These are phyloP conservation scores for Trypanosoma avium DNA, from an alignment of 208 protist genomes.

Conservation along the genomic window DNA sequence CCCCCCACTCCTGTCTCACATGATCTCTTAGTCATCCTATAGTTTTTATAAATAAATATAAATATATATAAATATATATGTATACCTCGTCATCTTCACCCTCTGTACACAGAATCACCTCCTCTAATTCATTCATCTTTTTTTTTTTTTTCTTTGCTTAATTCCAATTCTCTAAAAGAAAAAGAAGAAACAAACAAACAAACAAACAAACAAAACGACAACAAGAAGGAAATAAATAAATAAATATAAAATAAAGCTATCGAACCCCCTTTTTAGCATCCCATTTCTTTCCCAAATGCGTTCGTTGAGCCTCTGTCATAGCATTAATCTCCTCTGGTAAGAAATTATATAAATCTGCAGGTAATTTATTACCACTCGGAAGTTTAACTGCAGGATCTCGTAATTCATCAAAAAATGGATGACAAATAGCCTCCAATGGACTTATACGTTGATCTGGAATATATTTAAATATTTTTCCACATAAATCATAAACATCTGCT, in stretches of 20 bases:
- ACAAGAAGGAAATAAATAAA: no score
- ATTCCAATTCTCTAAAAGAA: no score
- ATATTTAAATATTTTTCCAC: conserved; percentile 94
- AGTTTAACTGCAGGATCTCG: conserved; percentile 72
- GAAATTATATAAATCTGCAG: conserved; percentile 68
- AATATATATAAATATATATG: no score
- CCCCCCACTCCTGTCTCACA: not conserved
- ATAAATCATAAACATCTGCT: conserved; percentile 91
- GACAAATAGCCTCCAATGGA: conserved; percentile 91
- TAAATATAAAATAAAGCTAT: no score
- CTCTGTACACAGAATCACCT: no score
- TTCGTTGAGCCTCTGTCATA: conserved; percentile 64
- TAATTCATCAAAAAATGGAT: conserved; percentile 99
- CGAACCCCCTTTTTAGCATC: no score
- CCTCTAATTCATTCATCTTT: no score
- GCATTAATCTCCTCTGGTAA: conserved; percentile 54
- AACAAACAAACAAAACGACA: no score
- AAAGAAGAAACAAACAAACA: no score
- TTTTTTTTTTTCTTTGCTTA: no score
- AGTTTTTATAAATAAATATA: no score
- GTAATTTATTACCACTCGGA: conserved; percentile 65
- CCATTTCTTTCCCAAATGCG: conserved; percentile 38
- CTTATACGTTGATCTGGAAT: conserved; percentile 85
- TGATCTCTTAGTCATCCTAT: not conserved
- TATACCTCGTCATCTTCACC: no score